Conservation (phyloP, 495 filamentous ascomycete species). For the Hamigera avellanea region DNA sequence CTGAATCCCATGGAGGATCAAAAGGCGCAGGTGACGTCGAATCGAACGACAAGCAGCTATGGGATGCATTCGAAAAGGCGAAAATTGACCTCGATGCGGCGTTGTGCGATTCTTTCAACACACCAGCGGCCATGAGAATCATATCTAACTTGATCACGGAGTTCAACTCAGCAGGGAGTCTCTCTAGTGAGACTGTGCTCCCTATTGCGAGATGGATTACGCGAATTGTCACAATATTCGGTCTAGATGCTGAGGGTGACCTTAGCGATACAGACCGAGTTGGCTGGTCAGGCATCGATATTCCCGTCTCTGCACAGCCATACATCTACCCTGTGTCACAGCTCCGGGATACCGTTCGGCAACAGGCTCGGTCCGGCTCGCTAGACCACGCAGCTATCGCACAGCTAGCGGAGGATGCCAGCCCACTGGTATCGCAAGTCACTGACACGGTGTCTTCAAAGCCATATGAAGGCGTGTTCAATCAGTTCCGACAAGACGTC, state of each 20-base stretch:
- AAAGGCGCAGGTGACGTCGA: too few species aligned
- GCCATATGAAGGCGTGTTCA: too few species aligned
- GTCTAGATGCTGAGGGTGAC: slow-evolving; percentile 56
- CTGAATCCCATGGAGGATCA: too few species aligned
- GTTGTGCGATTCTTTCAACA: slow-evolving; percentile 85
- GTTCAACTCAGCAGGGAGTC: slow-evolving; percentile 58
- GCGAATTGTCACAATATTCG: slow-evolving; percentile 70
- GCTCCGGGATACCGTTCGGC: slow-evolving; percentile 57
- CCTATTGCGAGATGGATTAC: slow-evolving; percentile 72
- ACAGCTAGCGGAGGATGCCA: too few species aligned
- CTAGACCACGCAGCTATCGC: too few species aligned
- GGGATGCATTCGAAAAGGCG: slow-evolving; percentile 44
- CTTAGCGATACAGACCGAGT: slow-evolving; percentile 48
- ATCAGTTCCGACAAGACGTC: too few species aligned
- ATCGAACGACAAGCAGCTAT: too few species aligned
- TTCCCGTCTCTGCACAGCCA: slow-evolving; percentile 48
- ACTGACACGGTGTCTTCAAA: too few species aligned
- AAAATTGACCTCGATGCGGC: slow-evolving; percentile 53
- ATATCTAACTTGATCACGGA: slow-evolving; percentile 66
- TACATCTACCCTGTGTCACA: slow-evolving; percentile 52
- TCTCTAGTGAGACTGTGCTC: too few species aligned
- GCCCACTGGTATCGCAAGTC: too few species aligned
- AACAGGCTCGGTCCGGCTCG: slow-evolving; percentile 42
- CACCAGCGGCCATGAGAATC: slow-evolving; percentile 58
- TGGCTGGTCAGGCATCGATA: slow-evolving; percentile 71